Percentiles rank a stretch among this genome's conserved stretches.
These are phyloP conservation scores for Desmodesmus armatus DNA, from an alignment of 139 green algal genomes.

Conservation along the genomic window DNA sequence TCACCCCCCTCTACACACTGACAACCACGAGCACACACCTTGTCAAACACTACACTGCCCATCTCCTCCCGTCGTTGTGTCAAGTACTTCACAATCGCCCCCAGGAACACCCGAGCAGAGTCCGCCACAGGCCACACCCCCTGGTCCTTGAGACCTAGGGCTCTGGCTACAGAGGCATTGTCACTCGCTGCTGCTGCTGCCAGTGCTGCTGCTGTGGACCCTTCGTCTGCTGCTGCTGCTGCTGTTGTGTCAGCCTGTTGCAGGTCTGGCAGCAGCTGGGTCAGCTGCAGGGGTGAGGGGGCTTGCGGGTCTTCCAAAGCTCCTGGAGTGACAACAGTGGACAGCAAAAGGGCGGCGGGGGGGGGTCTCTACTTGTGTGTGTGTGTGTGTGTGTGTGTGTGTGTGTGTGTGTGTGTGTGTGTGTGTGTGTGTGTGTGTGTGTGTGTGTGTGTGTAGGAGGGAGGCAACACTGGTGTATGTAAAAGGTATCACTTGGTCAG, in stretches of 20 bases:
- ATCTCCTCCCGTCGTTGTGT: slow-evolving; percentile 66
- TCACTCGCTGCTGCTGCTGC: not conserved
- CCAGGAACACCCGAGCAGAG: slow-evolving; percentile 84
- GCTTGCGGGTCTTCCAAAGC: slow-evolving; percentile 78
- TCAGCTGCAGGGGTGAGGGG: slow-evolving; percentile 72
- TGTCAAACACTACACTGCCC: slow-evolving; percentile 54
- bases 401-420: too few relatives aligned
- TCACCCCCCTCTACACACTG: too few relatives aligned
- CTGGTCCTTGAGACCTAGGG: slow-evolving; percentile 72
- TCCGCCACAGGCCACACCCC: slow-evolving; percentile 66
- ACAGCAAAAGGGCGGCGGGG: too few relatives aligned
- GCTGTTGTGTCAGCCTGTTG: slow-evolving; percentile 7
- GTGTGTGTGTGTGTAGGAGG: too few relatives aligned
- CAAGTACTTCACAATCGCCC: slow-evolving; percentile 66
- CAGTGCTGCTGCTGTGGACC: not conserved
- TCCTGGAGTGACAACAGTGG: slow-evolving; percentile 64
- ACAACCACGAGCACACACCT: too few relatives aligned
- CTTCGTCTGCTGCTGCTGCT: too few relatives aligned
- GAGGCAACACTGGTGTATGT: too few relatives aligned
- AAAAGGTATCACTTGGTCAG: too few relatives aligned
- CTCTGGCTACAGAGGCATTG: slow-evolving; percentile 51
- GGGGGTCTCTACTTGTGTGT: too few relatives aligned
- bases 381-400: too few relatives aligned
- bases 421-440: too few relatives aligned
- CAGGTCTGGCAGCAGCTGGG: slow-evolving; percentile 49